These are phyloP conservation scores for Annulohypoxylon maeteangense DNA, from an alignment of 495 filamentous ascomycete species.

Conservation along the genomic window DNA sequence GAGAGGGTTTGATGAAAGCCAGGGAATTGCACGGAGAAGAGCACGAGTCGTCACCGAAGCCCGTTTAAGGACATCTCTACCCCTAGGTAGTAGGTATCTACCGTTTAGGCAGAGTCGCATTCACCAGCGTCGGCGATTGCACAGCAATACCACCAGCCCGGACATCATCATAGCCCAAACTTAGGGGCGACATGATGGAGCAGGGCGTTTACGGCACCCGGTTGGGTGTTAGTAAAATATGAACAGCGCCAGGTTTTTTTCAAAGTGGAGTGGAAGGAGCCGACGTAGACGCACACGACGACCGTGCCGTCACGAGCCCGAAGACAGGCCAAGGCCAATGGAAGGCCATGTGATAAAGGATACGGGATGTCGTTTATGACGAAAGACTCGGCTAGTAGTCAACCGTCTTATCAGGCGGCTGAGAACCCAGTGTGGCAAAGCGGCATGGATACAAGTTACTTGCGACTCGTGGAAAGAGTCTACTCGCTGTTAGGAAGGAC, in stretches of 20 bases:
- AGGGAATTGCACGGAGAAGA: constrained; percentile 25
- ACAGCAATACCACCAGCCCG: constrained; percentile 31
- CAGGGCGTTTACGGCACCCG: constrained; percentile 22
- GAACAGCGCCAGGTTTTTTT: constrained; percentile 14
- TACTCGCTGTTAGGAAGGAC: constrained; percentile 29
- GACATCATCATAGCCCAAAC: constrained; percentile 24
- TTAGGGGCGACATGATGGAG: constrained; percentile 6
- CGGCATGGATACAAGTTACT: constrained; percentile 25
- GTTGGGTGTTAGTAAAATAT: constrained; percentile 28
- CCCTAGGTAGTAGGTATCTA: constrained; percentile 10
- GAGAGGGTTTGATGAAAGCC: constrained; percentile 15
- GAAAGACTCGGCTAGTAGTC: constrained; percentile 34
- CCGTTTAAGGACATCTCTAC: constrained; percentile 15
- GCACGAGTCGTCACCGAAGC: constrained; percentile 6
- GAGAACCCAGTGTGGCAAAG: constrained; percentile 36
- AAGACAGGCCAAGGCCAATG: constrained; percentile 29
- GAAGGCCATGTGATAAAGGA: constrained; percentile 34
- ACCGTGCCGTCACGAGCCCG: constrained; percentile 35
- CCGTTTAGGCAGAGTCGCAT: constrained; percentile 34
- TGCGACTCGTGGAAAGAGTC: constrained; percentile 24
- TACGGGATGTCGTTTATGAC: constrained; percentile 39
- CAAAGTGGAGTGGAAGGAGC: constrained; percentile 30
- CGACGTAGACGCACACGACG: constrained; percentile 27
- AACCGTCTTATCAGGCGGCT: constrained; percentile 31
- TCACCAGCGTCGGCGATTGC: constrained; percentile 22